Evolutionary conservation across 2,329 filamentous ascomycete genomes (phyloP), one percentile per base, ranked within the genome.

Genomic region (Cryphonectria radicalis): DNA sequence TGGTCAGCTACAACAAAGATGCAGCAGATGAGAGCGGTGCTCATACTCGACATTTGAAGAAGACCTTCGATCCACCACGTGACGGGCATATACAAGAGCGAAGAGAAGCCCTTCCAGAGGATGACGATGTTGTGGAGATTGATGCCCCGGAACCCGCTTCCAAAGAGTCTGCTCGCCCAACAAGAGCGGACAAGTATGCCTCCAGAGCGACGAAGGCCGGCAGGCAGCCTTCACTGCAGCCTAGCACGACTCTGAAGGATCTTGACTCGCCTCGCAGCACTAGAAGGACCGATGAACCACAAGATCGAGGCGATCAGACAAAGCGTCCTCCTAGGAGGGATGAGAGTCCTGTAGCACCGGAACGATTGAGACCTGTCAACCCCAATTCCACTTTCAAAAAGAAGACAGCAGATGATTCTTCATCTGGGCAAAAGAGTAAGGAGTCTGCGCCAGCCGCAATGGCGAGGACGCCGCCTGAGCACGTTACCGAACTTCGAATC

Each of bases 401-500:
- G 28, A 69, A 69, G 4, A 17, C 22, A 19, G 46, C 14, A 65
- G n/a, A 57, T 28, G 43, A 11, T n/a, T 17, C 28, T 11, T 22
- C 11, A 14, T 25, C 11, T 13, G 1, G 32, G 17, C 25, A 32
- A 37, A 19, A 19, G 17, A 42, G 14, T n/a, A 22, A 43, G n/a
- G n/a, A 62, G 0, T 10, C 11, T 28, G 1, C 11, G 22, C 40
- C 32, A 28, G 28, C 28, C 43, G 3, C 25, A 35, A 13, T 2
- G 32, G 25, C 37, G 28, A 65, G 53, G 35, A 42, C 25, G 6
- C 32, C 57, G 19, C 19, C 28, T 25, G 75, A 81, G 69, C 81
- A 78, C 11, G 82, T 81, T 64, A 84, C 84, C 25, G 83, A 85
- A 72, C 77, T 88, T 50, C 82, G 82, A 10, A 84, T 88, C 67